A percentile compares a stretch with the other conserved stretches of the same genome.
phyloP scores from a whole-genome alignment of 2,329 filamentous ascomycete genomes.

The Diaporthe nobilis region DNA sequence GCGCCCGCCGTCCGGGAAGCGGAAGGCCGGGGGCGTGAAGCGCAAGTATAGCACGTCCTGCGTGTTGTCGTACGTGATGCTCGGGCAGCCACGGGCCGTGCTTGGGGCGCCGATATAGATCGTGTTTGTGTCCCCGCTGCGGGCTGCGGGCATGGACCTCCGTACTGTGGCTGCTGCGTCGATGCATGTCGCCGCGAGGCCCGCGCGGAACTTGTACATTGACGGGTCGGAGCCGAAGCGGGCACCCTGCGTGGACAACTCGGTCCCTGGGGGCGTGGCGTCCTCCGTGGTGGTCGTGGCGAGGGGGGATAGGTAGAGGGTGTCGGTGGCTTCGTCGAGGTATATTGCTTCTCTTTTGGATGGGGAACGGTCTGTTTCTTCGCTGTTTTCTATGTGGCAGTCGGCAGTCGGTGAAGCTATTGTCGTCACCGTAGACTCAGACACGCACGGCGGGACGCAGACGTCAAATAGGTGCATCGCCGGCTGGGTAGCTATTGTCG shows the following conservation, averaged over 20 bases:
- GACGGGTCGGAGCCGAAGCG: conserved; percentile 35
- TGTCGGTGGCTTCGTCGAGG: conserved; percentile 31
- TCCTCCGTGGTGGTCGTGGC: not conserved
- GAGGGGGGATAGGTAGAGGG: conserved; percentile 32
- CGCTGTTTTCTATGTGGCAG: not conserved
- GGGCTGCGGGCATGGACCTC: not conserved
- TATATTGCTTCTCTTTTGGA: not conserved
- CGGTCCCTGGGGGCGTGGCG: not conserved
- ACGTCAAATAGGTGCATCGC: conserved; percentile 46
- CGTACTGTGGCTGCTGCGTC: conserved; percentile 30
- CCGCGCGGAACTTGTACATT: conserved; percentile 38
- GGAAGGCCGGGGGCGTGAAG: conserved; percentile 18
- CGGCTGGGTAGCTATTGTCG: conserved; percentile 40
- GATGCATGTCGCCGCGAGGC: conserved; percentile 26
- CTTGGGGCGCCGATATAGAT: conserved; percentile 22
- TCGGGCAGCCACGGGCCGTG: not conserved
- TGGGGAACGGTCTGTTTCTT: not conserved
- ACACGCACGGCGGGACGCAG: conserved; percentile 35
- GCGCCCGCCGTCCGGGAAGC: not conserved
- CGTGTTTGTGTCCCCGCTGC: conserved; percentile 31
- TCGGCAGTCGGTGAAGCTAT: not conserved
- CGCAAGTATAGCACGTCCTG: conserved; percentile 41
- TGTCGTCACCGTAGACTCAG: not conserved
- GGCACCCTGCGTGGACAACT: not conserved
- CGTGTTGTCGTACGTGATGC: conserved; percentile 39